These are phyloP conservation scores for Neofusicoccum parvum DNA, from an alignment of 2,329 filamentous ascomycete genomes.

Conservation along the genomic window DNA sequence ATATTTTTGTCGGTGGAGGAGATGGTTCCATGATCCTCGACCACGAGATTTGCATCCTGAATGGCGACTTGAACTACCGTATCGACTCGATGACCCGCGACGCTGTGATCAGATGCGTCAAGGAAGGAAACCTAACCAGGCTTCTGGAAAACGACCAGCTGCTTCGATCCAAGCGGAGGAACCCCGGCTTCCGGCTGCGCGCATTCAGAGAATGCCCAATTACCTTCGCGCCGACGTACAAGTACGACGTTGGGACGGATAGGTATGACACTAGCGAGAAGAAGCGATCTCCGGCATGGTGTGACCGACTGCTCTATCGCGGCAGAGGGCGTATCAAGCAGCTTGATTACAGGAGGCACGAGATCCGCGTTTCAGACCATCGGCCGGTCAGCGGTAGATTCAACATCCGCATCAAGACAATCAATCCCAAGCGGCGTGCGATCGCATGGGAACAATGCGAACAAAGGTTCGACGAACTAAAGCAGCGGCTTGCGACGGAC, in stretches of 20 bases:
- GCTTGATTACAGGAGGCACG: conserved; percentile 83
- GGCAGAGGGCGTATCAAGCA: conserved; percentile 82
- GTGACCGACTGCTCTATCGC: conserved; percentile 87
- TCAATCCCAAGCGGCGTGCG: conserved; percentile 68
- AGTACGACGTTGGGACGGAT: conserved; percentile 95
- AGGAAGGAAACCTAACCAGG: conserved; percentile 77
- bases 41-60: conserved; percentile 95
- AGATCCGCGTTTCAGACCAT: conserved; percentile 89
- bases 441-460: conserved; percentile 73
- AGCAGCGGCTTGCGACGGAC: conserved; percentile 66
- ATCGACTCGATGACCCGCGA: conserved; percentile 97
- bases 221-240: conserved; percentile 93
- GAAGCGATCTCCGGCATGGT: conserved; percentile 92
- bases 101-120: conserved; percentile 83
- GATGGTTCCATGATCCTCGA: conserved; percentile 94
- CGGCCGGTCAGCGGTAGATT: conserved; percentile 87
- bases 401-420: conserved; percentile 79
- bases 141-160: conserved; percentile 93
- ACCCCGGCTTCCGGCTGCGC: conserved; percentile 84
- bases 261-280: conserved; percentile 95
- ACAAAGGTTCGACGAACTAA: conserved; percentile 72
- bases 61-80: conserved; percentile 96
- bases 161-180: conserved; percentile 82
- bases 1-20: conserved; percentile 86
- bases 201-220: conserved; percentile 91